These are phyloP conservation scores for Fusarium avenaceum DNA, from an alignment of 2,329 filamentous ascomycete genomes.

Conservation along the genomic window DNA sequence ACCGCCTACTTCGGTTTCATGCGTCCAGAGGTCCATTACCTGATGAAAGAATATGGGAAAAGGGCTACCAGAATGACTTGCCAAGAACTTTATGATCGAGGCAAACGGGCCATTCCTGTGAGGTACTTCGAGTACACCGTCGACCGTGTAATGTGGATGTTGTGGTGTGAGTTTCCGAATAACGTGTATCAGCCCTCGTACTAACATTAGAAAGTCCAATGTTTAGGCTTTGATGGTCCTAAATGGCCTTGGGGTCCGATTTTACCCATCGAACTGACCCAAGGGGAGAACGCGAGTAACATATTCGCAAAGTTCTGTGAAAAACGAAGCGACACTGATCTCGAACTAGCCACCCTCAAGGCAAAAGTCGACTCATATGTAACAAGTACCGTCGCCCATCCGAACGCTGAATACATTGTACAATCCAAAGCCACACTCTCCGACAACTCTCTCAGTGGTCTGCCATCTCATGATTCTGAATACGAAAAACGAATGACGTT, in stretches of 20 bases:
- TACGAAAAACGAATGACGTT: neutral
- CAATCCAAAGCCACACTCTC: neutral
- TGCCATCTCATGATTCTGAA: neutral
- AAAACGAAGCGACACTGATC: neutral
- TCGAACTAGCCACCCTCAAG: fast-evolving
- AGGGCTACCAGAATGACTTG: neutral
- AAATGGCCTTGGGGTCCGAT: conserved; percentile 2
- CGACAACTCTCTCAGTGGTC: neutral
- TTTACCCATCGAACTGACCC: neutral
- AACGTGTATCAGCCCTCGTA: too few relatives aligned
- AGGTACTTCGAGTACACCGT: neutral
- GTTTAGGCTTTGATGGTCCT: neutral
- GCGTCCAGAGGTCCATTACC: neutral
- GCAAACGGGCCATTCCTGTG: neutral
- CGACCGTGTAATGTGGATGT: neutral
- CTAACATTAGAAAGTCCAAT: neutral
- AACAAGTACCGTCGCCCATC: fast-evolving
- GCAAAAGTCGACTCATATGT: neutral
- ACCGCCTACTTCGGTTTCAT: neutral
- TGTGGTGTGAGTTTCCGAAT: neutral
- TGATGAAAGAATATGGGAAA: neutral
- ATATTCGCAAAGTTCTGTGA: neutral
- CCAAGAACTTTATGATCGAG: neutral
- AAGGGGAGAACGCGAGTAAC: neutral
- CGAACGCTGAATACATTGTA: neutral